Conservation (phyloP, 805 yeast genomes). For the Pichia cephalocereana region DNA sequence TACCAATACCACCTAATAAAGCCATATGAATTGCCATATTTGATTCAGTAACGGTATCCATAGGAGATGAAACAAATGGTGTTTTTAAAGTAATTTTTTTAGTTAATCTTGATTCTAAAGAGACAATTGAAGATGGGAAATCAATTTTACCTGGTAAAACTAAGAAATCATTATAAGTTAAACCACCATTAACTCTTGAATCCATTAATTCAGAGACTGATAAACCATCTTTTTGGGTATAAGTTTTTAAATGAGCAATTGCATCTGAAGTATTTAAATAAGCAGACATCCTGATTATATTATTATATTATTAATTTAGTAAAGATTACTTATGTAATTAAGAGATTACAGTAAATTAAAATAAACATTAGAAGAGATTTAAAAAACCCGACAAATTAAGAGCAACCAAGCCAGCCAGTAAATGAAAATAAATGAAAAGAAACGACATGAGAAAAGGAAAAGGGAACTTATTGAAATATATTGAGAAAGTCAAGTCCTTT, state of each 20-base stretch:
- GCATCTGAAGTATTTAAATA: slow-evolving; percentile 48
- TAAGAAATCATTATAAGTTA: slow-evolving; percentile 94
- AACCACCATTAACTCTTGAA: slow-evolving; percentile 84
- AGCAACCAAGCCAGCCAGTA: background rate
- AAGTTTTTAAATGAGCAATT: slow-evolving; percentile 52
- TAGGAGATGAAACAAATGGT: slow-evolving; percentile 96
- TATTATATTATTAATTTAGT: background rate
- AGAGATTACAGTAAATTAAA: no score
- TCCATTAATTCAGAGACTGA: slow-evolving; percentile 80
- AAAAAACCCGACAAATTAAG: background rate
- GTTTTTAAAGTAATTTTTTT: slow-evolving; percentile 85
- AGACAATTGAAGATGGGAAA: slow-evolving; percentile 73
- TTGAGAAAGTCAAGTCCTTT: background rate
- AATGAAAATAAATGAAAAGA: background rate
- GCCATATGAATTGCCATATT: slow-evolving; percentile 99
- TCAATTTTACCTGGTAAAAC: slow-evolving; percentile 90
- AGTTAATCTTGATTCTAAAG: slow-evolving; percentile 79
- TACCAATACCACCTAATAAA: slow-evolving; percentile 96
- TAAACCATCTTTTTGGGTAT: slow-evolving; percentile 74
- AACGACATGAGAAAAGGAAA: background rate
- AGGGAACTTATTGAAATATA: background rate
- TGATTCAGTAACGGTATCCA: slow-evolving; percentile 98
- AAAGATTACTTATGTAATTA: no score
- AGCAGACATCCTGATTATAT: slow-evolving; percentile 2
- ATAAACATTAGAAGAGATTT: no score